Evolutionary conservation across 805 yeast species (phyloP), one percentile per base, ranked within the genome.

Genomic region (Yamadazyma olivae): DNA sequence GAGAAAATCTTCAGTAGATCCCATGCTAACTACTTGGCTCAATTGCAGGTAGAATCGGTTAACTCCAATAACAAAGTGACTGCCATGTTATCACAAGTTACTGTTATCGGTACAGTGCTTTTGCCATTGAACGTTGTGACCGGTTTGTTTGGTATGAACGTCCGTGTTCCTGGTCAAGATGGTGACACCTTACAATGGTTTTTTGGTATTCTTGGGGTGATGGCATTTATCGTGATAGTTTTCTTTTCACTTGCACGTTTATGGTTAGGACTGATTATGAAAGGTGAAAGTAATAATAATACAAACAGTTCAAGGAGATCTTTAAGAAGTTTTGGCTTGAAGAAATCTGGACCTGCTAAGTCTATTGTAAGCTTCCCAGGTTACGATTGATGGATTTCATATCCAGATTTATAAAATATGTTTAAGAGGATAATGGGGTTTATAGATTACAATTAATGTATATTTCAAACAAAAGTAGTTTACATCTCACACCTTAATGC

Each of bases 121-220:
- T 83, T 91, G 44, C 98, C 98, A 12, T 72, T 91, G 70, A 91
- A 91, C 57, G 67, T 91, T 39, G 74, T 91, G 30, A 88, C 97
- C 2, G 96, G 97, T 57, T 54, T 90, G 44, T 91, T 91, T 61
- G 97, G 97, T 52, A 91, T 91, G 99, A 91, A 91, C 59, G 98
- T 91, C 14, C 60, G 50, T 9, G 84, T 91, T 19, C 97, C 97
- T 0, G 96, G 96, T 19, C 61, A 74, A 36, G 49, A 35, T 16
- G 64, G 48, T 10, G 70, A 46, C 2, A 64, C 61, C 29, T 43
- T 50, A 9, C 33, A 34, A 8, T 58, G 64, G 64, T 58, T 54
- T 30, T 57, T 56, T 23, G 64, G 62, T 4, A 56, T 58, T 35
- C 21, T 58, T 26, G 64, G 61, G 3, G 56, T 54, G 2, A 56